Percentiles rank a stretch among this genome's conserved stretches.
phyloP scores from a whole-genome alignment of 306 rosid genomes.

The Castanea mollissima region DNA sequence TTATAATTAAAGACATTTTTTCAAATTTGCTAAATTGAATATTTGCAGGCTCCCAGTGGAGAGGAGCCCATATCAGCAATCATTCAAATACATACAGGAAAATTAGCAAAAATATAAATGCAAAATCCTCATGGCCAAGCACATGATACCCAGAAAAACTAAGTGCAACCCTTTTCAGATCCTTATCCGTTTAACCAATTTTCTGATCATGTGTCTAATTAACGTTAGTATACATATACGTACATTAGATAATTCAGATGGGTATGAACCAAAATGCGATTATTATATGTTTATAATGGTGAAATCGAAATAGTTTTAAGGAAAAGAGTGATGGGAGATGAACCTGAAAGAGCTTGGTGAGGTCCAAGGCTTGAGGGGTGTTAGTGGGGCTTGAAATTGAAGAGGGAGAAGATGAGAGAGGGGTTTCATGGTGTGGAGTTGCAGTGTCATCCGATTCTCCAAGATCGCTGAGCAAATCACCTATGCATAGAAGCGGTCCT shows the following conservation, averaged over 20 bases:
- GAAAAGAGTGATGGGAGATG: neutral
- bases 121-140: no score
- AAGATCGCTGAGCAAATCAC: conserved; percentile 82
- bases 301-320: no score
- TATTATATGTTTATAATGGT: no score
- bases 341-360: conserved; percentile 82
- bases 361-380: conserved; percentile 39
- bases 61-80: no score
- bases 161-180: neutral
- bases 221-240: neutral
- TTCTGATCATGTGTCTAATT: neutral
- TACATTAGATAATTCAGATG: neutral
- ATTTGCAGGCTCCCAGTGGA: no score
- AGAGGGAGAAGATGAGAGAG: conserved; percentile 27
- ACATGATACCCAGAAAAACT: no score
- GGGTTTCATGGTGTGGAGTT: conserved; percentile 2
- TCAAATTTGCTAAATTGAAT: neutral
- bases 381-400: conserved; percentile 28
- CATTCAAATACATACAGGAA: no score
- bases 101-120: no score
- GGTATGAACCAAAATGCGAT: neutral
- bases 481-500: conserved; percentile 85
- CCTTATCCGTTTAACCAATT: neutral
- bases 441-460: conserved; percentile 50
- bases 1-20: neutral